A percentile compares a stretch with the other conserved stretches of the same genome.
These are phyloP conservation scores for Pouteria glomerata DNA, from an alignment of 148 eudicot species.

Conservation along the genomic window DNA sequence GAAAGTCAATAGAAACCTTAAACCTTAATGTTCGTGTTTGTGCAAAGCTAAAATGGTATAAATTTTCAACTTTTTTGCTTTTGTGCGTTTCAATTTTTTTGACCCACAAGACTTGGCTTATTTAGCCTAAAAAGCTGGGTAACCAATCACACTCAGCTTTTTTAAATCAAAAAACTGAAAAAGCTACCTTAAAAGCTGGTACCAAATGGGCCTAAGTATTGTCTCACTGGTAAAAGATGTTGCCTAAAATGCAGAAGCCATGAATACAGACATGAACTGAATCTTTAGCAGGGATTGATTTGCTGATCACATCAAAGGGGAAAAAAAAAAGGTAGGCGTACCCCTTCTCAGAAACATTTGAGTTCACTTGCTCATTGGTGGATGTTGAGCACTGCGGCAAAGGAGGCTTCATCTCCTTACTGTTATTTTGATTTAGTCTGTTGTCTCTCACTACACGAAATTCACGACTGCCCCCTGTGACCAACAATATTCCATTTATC, in stretches of 20 bases:
- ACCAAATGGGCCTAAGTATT: neutral
- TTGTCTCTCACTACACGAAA: constrained; percentile 94
- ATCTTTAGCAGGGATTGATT: neutral
- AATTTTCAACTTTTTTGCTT: too few species aligned
- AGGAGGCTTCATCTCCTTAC: constrained; percentile 41
- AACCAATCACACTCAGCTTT: too few species aligned
- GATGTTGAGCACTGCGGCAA: constrained; percentile 29
- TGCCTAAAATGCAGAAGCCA: neutral
- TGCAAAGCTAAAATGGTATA: too few species aligned
- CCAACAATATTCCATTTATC: constrained; percentile 5
- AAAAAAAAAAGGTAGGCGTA: too few species aligned
- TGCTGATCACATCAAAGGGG: neutral
- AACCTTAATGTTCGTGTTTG: too few species aligned
- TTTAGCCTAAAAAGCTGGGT: too few species aligned
- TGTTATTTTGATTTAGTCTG: constrained; percentile 49
- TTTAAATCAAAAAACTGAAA: too few species aligned
- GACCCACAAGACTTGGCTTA: too few species aligned
- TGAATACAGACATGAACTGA: neutral
- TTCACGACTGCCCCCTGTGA: constrained; percentile 55
- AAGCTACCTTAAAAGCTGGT: neutral
- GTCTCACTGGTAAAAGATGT: neutral
- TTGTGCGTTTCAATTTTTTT: too few species aligned
- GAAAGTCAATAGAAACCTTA: too few species aligned
- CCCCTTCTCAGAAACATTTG: constrained; percentile 47
- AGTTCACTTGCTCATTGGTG: constrained; percentile 24